Conservation (phyloP, 176 grass and related monocot species). For the Musa itinerans region DNA sequence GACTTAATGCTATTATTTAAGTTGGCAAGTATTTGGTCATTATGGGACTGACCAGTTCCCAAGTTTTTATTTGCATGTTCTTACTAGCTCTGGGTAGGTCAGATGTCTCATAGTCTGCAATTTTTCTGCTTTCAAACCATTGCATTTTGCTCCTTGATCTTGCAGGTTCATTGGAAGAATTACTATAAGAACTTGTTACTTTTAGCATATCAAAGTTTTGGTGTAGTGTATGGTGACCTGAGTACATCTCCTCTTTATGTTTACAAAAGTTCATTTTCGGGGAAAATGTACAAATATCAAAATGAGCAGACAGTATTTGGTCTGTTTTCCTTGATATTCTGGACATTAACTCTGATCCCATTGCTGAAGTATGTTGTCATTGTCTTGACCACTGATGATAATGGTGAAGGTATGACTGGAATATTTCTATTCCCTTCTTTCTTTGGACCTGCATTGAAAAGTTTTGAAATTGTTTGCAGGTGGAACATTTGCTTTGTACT, state of each 20-base stretch:
- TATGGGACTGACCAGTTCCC: no score
- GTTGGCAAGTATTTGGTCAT: no score
- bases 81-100: no score
- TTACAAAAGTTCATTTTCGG: constrained; percentile 71
- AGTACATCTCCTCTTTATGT: constrained; percentile 49
- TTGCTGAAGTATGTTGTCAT: constrained; percentile 74
- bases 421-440: no score
- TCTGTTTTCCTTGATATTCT: constrained; percentile 73
- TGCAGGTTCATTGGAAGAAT: constrained; percentile 18
- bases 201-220: no score
- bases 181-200: constrained; percentile 45
- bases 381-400: constrained; percentile 67
- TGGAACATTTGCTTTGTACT: constrained; percentile 65
- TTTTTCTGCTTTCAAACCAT: no score
- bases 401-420: constrained; percentile 45
- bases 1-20: no score
- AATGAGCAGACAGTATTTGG: constrained; percentile 62
- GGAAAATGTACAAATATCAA: constrained; percentile 39
- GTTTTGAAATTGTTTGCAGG: background rate
- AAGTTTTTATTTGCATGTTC: no score
- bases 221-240: no score
- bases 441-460: background rate
- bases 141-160: no score
- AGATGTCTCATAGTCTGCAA: no score
- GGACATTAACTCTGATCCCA: constrained; percentile 84